Base-by-base conservation (phyloP, 2,329 filamentous ascomycete species). In the Fusarium floridanum region DNA sequence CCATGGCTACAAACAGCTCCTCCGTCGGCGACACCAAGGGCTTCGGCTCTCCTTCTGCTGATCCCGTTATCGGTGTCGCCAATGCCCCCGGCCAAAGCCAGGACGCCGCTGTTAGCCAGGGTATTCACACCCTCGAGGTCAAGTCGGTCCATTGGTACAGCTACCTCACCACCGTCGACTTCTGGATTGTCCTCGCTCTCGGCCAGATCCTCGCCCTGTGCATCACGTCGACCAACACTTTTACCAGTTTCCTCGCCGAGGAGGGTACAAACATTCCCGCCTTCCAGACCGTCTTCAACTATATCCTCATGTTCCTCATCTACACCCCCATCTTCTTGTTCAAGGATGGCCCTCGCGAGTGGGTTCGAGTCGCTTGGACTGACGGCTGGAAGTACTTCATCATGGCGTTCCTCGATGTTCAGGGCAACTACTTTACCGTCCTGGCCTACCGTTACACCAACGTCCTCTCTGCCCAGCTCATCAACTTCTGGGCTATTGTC, bases 401-500 rank as follows among this genome's bases (percentile, higher is more conserved):
- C 83, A 90, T 99, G 71, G 91, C 94, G 62, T 98, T 98, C 83
- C 89, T 97, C 77, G 97, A 99, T 81, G 96, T 98, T 60, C 90
- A 98, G 84, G 97, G 97, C 71, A 99, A 99, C 85, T 99, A 98
- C 87, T 98, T 98, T 82, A 95, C 95, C 79, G 96, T 99, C 61
- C 89, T 98, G 60, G 97, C 96, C 6, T 99, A 98, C 86, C 90
- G 93, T 69, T 91, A 97, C 87, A 98, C 96, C 64, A 98, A 95
- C 79, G 93, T 98, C 77, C 89, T 98, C 59, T 97, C 93, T 22
- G 95, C 95, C 17, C 95, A 98, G 87, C 89, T 99, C 62, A 95
- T 99, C 85, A 98, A 98, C 88, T 98, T 98, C 86, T 98, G 96
- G 96, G 94, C 95, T 77, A 98, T 99, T 76, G 94, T 97, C 61